Conservation (phyloP, 2,329 filamentous ascomycete genomes). For the Aspergillus texensis region DNA sequence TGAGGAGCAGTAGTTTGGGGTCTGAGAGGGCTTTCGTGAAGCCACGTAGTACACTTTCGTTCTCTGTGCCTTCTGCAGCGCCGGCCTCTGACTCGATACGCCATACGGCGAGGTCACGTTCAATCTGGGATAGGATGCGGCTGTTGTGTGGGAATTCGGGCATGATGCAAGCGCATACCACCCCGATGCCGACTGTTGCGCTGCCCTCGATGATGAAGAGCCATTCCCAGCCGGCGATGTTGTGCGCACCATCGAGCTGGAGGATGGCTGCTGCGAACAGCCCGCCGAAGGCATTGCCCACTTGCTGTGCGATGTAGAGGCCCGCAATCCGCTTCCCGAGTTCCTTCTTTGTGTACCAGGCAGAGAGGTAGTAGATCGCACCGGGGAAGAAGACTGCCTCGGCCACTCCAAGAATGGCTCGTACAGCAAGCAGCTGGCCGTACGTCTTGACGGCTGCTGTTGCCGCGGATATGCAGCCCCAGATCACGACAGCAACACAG, state of each 20-base stretch:
- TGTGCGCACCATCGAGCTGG: constrained; percentile 24
- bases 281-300: constrained; percentile 31
- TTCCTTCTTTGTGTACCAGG: constrained; percentile 45
- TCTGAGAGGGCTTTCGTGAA: constrained; percentile 37
- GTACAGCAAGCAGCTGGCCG: constrained; percentile 55
- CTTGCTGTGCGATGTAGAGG: constrained; percentile 32
- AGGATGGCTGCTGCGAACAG: constrained; percentile 32
- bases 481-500: constrained; percentile 58
- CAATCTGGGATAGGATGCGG: constrained; percentile 29
- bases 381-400: constrained; percentile 64
- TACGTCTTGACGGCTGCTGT: constrained; percentile 58
- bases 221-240: constrained; percentile 30
- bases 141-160: constrained; percentile 46
- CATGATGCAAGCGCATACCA: constrained; percentile 40
- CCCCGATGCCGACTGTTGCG: constrained; percentile 30
- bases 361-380: constrained; percentile 42
- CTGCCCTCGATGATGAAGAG: constrained; percentile 34
- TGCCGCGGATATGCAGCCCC: constrained; percentile 63
- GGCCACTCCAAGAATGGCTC: constrained; percentile 64
- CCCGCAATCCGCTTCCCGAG: constrained; percentile 34
- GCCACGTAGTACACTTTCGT: constrained; percentile 29
- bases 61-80: constrained; percentile 41
- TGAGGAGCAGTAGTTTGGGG: constrained; percentile 41
- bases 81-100: constrained; percentile 40
- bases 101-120: constrained; percentile 28